These are phyloP conservation scores for Botrytis elliptica DNA, from an alignment of 2,329 filamentous ascomycete genomes.

Conservation along the genomic window DNA sequence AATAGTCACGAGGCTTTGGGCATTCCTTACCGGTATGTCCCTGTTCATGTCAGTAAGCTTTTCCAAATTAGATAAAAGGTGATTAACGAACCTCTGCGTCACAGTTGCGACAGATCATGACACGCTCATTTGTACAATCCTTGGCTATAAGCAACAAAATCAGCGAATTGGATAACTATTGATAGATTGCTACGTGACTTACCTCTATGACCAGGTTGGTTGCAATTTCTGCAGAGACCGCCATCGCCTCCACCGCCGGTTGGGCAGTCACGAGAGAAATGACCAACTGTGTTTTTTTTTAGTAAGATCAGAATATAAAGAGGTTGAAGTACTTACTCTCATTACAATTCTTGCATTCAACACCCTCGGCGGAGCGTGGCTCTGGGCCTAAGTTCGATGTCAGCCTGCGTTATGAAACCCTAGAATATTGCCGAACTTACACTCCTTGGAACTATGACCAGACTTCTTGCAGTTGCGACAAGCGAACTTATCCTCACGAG, in stretches of 20 bases:
- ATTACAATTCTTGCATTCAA: conserved; percentile 41
- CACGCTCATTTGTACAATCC: conserved; percentile 44
- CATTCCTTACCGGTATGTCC: conserved; percentile 61
- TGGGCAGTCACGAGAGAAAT: conserved; percentile 64
- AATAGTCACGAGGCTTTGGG: conserved; percentile 54
- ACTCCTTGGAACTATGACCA: conserved; percentile 39
- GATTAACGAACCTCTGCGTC: conserved; percentile 46
- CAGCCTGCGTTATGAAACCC: not conserved
- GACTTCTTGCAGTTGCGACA: conserved; percentile 64
- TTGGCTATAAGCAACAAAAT: conserved; percentile 40
- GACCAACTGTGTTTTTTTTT: conserved; percentile 50
- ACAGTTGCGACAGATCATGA: conserved; percentile 53
- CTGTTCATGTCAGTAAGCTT: conserved; percentile 1
- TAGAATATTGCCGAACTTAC: conserved; percentile 25
- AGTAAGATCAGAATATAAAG: not conserved
- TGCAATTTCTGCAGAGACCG: conserved; percentile 62
- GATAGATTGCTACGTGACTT: not conserved
- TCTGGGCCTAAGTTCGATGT: conserved; percentile 42
- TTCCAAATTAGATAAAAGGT: not conserved
- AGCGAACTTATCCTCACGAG: conserved; percentile 61
- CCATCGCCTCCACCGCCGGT: conserved; percentile 54
- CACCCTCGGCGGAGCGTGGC: conserved; percentile 55
- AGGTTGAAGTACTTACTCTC: conserved; percentile 31
- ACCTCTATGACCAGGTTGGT: conserved; percentile 58
- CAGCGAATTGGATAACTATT: not conserved